Base-by-base conservation (phyloP, 2,329 filamentous ascomycete species). In the Davidsoniella eucalypti region DNA sequence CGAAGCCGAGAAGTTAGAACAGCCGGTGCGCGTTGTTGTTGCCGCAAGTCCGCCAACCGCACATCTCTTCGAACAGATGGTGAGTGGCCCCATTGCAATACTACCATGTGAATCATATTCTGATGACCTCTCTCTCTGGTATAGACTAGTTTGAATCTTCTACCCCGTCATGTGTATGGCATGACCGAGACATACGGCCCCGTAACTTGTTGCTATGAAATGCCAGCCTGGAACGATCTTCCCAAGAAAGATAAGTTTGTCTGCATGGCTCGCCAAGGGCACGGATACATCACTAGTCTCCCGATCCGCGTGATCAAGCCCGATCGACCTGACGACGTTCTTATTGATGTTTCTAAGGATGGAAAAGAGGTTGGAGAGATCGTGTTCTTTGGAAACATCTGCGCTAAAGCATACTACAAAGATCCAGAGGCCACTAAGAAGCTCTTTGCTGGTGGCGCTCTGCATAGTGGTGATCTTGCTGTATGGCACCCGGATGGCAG, bases 11-110 rank as follows among this genome's bases (percentile, higher is more conserved):
- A 73, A 65, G 44, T 70, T 98, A 1, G 69, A 78, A 0, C 66
- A 77, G 1, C 76, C 80, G 0, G 87, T 96, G 8, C 74, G 79
- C 14, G 92, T 98, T 5, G 94, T 88, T 0, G 92, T 98, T 2
- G 92, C 92, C 2, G 92, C 90, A 2, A 88, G 82, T 53, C 92
- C 92, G 4, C 92, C 92, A 0, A 88, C 84, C 0, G 83, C 84
- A 1, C 83, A 92, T 63, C 75, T 98, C 1, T 95, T 98, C 61
- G 82, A 94, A 66, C 81, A 87, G 61, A 98, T 98, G 92, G 83
- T 81, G 52, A 14, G 60, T 48, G 12, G 18, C 12, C 14, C 38
- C 49, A 48, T 7, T 9, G 9, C 9, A 29, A 43, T 26, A 33
- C 26, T 25, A 17, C 9, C 14, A 33, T 29, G 9, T 21, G 7